phyloP scores from a whole-genome alignment of 2,329 filamentous ascomycete genomes.

The Orbilia blumenaviensis region DNA sequence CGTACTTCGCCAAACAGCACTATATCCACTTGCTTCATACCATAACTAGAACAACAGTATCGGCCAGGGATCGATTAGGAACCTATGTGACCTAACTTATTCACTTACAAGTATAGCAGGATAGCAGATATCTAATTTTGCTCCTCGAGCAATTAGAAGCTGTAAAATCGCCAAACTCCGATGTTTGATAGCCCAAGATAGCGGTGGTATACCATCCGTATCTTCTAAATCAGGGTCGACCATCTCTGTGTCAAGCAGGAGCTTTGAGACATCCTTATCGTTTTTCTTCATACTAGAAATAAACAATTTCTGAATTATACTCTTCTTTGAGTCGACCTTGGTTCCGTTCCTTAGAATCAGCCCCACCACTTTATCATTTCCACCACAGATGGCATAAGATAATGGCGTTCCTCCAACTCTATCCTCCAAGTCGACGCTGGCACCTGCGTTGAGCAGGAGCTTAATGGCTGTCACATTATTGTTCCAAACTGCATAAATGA shows the following conservation, averaged over 20 bases:
- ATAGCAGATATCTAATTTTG: background rate
- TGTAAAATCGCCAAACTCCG: background rate
- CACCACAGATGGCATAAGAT: conserved; percentile 4
- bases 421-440: background rate
- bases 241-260: conserved; percentile 1
- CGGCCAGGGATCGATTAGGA: background rate
- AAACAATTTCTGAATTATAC: background rate
- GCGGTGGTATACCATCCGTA: background rate
- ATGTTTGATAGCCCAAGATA: background rate
- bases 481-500: background rate
- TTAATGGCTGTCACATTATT: background rate
- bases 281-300: background rate
- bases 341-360: background rate
- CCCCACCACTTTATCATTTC: background rate
- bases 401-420: conserved; percentile 16
- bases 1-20: too few relatives aligned
- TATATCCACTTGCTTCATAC: too few relatives aligned
- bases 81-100: too few relatives aligned
- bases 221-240: background rate
- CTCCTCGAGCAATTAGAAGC: background rate
- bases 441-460: conserved; percentile 1
- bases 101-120: background rate
- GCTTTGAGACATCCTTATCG: background rate
- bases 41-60: too few relatives aligned
- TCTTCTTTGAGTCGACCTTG: background rate